A percentile compares a stretch with the other conserved stretches of the same genome.
Conservation (phyloP, 257 asterid genomes). For the Przewalskia tangutica region DNA sequence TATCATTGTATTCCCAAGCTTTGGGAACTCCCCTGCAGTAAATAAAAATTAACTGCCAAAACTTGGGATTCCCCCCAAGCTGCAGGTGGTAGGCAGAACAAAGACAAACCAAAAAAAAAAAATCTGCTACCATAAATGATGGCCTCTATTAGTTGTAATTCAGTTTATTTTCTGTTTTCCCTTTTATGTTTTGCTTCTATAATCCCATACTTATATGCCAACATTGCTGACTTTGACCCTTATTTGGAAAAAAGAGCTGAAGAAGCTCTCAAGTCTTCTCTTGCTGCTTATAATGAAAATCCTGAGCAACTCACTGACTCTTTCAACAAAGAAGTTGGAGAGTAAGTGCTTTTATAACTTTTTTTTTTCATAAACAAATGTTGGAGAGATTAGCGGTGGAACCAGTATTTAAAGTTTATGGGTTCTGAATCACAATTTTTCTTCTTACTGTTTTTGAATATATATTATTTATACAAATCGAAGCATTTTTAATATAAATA, state of each 20-base stretch:
- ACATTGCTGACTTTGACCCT: constrained; percentile 39
- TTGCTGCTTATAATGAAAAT: constrained; percentile 39
- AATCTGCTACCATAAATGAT: background rate
- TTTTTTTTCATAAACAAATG: background rate
- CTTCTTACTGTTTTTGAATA: no score
- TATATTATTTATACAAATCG: no score
- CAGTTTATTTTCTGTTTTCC: background rate
- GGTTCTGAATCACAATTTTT: no score
- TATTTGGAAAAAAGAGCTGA: constrained; percentile 31
- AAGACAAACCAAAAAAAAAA: background rate
- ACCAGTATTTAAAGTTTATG: no score
- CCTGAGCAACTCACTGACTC: constrained; percentile 42
- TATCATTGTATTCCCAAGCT: background rate
- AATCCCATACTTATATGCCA: constrained; percentile 24
- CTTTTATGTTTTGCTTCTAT: background rate
- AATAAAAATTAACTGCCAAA: background rate
- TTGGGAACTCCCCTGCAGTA: background rate
- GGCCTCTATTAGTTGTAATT: background rate
- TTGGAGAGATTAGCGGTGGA: no score
- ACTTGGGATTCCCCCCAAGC: background rate
- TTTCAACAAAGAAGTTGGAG: constrained; percentile 48
- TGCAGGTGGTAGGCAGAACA: background rate
- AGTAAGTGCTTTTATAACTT: constrained; percentile 22
- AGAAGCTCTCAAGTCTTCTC: constrained; percentile 35
- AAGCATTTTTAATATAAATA: no score